A percentile compares a stretch with the other conserved stretches of the same genome.
Evolutionary conservation across 495 filamentous ascomycete species (phyloP).

Genomic region (Penicillium maclennaniae): DNA sequence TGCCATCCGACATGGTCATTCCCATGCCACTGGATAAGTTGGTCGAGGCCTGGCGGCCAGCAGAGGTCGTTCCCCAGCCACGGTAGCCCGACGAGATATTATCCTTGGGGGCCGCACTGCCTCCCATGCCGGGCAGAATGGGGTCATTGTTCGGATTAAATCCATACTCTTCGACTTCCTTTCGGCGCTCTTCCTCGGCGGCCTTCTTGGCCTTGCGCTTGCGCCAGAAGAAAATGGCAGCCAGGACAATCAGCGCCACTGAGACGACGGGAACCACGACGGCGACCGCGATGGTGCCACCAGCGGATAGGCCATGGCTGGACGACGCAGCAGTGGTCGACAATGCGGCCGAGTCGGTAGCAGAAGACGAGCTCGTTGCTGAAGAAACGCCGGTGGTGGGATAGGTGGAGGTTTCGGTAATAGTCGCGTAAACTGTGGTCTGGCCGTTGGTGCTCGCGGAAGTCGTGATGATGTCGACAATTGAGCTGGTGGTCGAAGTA

Average conservation of each 20-base stretch:
- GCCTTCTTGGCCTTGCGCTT: slow-evolving; percentile 79
- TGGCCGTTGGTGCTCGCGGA: neutral
- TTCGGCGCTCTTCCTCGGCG: slow-evolving; percentile 80
- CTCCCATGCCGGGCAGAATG: slow-evolving; percentile 60
- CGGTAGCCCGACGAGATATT: slow-evolving; percentile 76
- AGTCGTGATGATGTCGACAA: neutral
- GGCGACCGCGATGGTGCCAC: slow-evolving; percentile 80
- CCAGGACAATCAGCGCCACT: slow-evolving; percentile 75
- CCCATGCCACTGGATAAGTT: slow-evolving; percentile 77
- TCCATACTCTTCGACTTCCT: slow-evolving; percentile 93
- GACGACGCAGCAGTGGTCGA: slow-evolving; percentile 21
- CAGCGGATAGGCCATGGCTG: slow-evolving; percentile 48
- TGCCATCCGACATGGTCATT: slow-evolving; percentile 70
- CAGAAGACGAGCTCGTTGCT: slow-evolving; percentile 21
- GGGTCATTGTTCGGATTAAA: slow-evolving; percentile 96
- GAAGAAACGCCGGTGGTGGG: slow-evolving; percentile 5
- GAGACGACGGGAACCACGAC: slow-evolving; percentile 91
- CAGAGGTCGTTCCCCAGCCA: slow-evolving; percentile 92
- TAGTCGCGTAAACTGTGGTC: neutral
- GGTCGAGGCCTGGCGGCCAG: slow-evolving; percentile 77
- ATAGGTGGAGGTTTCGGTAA: slow-evolving; percentile 16
- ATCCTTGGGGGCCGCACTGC: slow-evolving; percentile 56
- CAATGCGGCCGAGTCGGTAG: slow-evolving; percentile 26
- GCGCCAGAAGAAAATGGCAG: slow-evolving; percentile 78
- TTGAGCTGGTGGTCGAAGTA: slow-evolving; percentile 1